Conservation (phyloP, 176 grass and related monocot genomes). For the Tuctoria greenei region DNA sequence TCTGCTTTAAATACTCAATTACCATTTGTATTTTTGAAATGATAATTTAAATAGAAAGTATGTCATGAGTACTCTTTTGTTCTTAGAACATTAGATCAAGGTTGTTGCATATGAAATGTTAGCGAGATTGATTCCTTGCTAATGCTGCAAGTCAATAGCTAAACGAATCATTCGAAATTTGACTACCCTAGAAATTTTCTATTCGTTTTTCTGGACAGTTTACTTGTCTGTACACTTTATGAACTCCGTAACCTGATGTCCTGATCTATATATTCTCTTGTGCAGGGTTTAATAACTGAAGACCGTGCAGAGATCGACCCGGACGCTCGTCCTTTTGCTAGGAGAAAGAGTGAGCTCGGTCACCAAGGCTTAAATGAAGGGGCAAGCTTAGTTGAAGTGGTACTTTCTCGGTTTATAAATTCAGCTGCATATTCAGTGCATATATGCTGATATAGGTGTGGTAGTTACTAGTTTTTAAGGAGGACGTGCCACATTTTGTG, state of each 20-base stretch:
- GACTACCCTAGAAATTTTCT: neutral
- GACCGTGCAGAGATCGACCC: slow-evolving; percentile 71
- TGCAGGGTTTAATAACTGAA: slow-evolving; percentile 95
- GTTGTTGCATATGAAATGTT: slow-evolving; percentile 9
- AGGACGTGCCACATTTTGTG: slow-evolving; percentile 1
- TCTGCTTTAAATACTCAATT: neutral
- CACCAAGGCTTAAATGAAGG: slow-evolving; percentile 82
- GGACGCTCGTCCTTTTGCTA: slow-evolving; percentile 76
- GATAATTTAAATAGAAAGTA: slow-evolving; percentile 6
- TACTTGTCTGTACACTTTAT: slow-evolving; percentile 29
- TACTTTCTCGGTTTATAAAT: slow-evolving; percentile 38
- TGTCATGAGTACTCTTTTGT: neutral
- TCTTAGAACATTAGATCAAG: slow-evolving; percentile 28
- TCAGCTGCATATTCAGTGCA: neutral
- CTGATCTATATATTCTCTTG: slow-evolving; percentile 22
- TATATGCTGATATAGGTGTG: slow-evolving; percentile 19
- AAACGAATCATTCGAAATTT: slow-evolving; percentile 15
- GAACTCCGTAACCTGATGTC: slow-evolving; percentile 16
- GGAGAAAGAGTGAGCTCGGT: slow-evolving; percentile 64
- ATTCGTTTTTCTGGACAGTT: slow-evolving; percentile 11
- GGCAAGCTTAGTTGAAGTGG: slow-evolving; percentile 91
- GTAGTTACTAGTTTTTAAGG: slow-evolving; percentile 4
- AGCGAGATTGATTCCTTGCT: neutral
- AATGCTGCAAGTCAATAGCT: slow-evolving; percentile 1
- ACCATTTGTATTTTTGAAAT: slow-evolving; percentile 4